Percentiles rank a stretch among this genome's conserved stretches.
Conservation (phyloP, 2,329 filamentous ascomycete species). For the Fusarium robinianum region DNA sequence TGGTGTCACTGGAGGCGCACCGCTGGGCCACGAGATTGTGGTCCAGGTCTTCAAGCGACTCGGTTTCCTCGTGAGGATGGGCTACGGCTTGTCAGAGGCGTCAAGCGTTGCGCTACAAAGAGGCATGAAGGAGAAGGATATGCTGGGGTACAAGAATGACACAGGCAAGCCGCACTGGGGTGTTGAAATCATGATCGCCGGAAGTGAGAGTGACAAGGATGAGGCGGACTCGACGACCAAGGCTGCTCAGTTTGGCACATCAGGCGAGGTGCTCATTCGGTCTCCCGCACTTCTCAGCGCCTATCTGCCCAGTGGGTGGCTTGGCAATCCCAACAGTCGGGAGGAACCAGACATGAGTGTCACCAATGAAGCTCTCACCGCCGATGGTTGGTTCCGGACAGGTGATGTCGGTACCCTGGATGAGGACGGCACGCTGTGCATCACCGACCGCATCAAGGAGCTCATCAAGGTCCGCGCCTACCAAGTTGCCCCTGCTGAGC, state of each 20-base stretch:
- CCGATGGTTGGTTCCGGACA: constrained; percentile 71
- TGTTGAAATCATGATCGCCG: constrained; percentile 68
- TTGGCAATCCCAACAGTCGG: constrained; percentile 11
- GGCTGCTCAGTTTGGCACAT: constrained; percentile 51
- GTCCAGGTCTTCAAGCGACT: constrained; percentile 64
- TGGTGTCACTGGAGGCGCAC: constrained; percentile 66
- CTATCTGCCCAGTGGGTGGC: constrained; percentile 65
- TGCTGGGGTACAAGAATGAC: constrained; percentile 58
- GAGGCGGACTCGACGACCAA: constrained; percentile 39
- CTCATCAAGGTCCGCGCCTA: constrained; percentile 65
- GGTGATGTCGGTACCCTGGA: constrained; percentile 70
- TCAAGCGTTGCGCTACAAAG: constrained; percentile 68
- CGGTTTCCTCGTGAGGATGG: constrained; percentile 59
- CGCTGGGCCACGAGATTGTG: constrained; percentile 58
- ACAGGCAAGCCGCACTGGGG: constrained; percentile 68
- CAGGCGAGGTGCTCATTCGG: constrained; percentile 68
- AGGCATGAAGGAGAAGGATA: constrained; percentile 54
- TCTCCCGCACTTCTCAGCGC: constrained; percentile 69
- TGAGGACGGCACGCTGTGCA: constrained; percentile 59
- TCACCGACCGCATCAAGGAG: constrained; percentile 75
- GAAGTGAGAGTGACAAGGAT: constrained; percentile 43
- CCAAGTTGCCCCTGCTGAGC: constrained; percentile 62
- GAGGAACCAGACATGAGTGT: constrained; percentile 43
- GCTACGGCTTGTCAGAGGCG: constrained; percentile 76
- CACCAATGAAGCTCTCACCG: constrained; percentile 45